Evolutionary conservation across 2,329 filamentous ascomycete genomes (phyloP).

Genomic region (Fusarium setosum): DNA sequence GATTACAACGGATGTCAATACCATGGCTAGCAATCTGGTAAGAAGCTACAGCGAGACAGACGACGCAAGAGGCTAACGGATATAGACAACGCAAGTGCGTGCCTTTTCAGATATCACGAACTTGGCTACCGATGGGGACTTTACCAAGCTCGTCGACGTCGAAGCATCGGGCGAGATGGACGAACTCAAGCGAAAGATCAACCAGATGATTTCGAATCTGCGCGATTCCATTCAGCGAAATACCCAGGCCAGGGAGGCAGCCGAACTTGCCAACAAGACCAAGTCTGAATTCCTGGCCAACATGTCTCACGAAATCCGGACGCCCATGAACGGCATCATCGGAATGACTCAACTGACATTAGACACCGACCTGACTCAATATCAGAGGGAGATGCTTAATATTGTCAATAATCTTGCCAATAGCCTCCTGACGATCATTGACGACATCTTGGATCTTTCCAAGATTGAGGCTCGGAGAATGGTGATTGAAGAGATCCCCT

Average conservation of each 20-base stretch:
- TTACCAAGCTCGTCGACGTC: conserved; percentile 95
- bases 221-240: conserved; percentile 97
- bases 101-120: conserved; percentile 99
- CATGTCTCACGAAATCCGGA: conserved; percentile 98
- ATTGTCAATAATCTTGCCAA: conserved; percentile 98
- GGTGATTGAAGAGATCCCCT: conserved; percentile 98
- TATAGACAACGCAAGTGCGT: conserved; percentile 93
- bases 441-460: conserved; percentile 80
- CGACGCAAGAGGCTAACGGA: conserved; percentile 8
- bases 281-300: conserved; percentile 99
- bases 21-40: conserved; percentile 79
- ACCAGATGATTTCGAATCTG: conserved; percentile 97
- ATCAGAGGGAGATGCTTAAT: conserved; percentile 98
- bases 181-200: conserved; percentile 98
- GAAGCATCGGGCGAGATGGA: conserved; percentile 99
- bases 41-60: conserved; percentile 34
- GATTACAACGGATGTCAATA: conserved; percentile 96
- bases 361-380: conserved; percentile 93
- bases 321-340: conserved; percentile 97
- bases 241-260: conserved; percentile 93
- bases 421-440: conserved; percentile 95
- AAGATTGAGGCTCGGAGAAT: conserved; percentile 96
- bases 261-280: conserved; percentile 96
- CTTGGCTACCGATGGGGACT: conserved; percentile 94
- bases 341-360: conserved; percentile 97